A percentile compares a stretch with the other conserved stretches of the same genome.
Evolutionary conservation across 2,329 filamentous ascomycete genomes (phyloP).

Genomic region (Monilinia laxa): DNA sequence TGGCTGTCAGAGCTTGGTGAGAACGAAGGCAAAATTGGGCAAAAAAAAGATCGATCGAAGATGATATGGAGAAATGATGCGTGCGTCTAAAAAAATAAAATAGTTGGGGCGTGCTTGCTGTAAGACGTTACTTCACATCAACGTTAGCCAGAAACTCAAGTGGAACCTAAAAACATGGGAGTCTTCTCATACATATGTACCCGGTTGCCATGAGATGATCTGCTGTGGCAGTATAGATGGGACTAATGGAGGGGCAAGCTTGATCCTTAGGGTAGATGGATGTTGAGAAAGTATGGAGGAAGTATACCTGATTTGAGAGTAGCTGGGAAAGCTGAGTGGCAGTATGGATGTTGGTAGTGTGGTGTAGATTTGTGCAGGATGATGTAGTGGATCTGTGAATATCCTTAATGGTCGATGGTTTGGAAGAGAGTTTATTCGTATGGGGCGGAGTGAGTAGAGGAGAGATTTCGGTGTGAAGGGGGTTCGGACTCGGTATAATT

Average conservation of each 20-base stretch:
- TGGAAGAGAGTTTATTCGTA: neutral
- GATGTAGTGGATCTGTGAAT: constrained; percentile 5
- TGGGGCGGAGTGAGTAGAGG: neutral
- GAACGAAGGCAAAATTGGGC: neutral
- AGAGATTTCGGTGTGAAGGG: neutral
- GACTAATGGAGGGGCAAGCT: constrained; percentile 17
- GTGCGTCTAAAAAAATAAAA: neutral
- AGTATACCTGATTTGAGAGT: constrained; percentile 9
- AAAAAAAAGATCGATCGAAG: neutral
- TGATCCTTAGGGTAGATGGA: neutral
- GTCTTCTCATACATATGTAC: neutral
- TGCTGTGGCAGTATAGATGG: neutral
- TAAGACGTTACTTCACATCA: constrained; percentile 19
- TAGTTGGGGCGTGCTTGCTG: constrained; percentile 6
- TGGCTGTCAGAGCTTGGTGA: neutral
- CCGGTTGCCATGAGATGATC: constrained; percentile 13
- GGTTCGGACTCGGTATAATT: neutral
- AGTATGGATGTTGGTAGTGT: constrained; percentile 6
- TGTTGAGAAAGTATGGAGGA: constrained; percentile 1
- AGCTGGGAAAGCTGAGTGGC: neutral
- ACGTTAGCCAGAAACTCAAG: constrained; percentile 18
- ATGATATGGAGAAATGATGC: neutral
- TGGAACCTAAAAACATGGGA: neutral
- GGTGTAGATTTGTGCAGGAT: neutral
- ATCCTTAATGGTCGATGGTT: neutral